Base-by-base conservation (phyloP, 352 stramenopile genomes). In the Globisporangium cystogenes region DNA sequence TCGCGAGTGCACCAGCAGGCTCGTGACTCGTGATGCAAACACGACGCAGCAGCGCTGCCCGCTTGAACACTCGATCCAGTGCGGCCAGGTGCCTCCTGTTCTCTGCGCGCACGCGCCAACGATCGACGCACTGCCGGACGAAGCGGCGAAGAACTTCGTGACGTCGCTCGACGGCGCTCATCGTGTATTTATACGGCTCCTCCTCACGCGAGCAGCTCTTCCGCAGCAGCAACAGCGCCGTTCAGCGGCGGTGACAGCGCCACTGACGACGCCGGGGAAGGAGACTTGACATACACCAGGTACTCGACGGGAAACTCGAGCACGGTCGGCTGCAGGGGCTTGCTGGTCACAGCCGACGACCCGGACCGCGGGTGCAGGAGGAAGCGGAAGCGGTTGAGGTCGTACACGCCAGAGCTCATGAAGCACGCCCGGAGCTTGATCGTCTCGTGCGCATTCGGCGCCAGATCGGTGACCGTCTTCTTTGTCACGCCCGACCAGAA, bases 381-480 rank as follows among this genome's bases (percentile, higher is more conserved):
- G 42, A 91, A 78, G 21, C 81, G 77, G 57, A 91, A 87, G 8
- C 78, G 80, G 55, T 95, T 95, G 15, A 95, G 56, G 53, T 95
- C 82, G 65, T 89, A 95, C 29, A 93, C 69, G 12, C 84, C 84
- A 2, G 84, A 57, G 20, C 60, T 65, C 48, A 83, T 68, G 43
- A 95, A 95, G 46, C 80, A 91, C 24, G 84, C 84, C 29, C 75
- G 77, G 20, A 95, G 59, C 27, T 70, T 67, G 53, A 95, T 74
- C 40, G 70, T 63, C 21, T 73, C 61, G 12, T 54, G 53, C 7
- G 59, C 67, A 29, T 70, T 77, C 3, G 84, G 75, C 24, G 67
- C 48, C 42, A 93, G 81, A n/a, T 63, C 58, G 11, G 41, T 46
- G 26, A 93, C 50, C 10, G 62, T 78, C 55, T 93, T 90, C 57